Base-by-base conservation (phyloP, 441 rosid species). In the Pelargonium exstipulatum region DNA sequence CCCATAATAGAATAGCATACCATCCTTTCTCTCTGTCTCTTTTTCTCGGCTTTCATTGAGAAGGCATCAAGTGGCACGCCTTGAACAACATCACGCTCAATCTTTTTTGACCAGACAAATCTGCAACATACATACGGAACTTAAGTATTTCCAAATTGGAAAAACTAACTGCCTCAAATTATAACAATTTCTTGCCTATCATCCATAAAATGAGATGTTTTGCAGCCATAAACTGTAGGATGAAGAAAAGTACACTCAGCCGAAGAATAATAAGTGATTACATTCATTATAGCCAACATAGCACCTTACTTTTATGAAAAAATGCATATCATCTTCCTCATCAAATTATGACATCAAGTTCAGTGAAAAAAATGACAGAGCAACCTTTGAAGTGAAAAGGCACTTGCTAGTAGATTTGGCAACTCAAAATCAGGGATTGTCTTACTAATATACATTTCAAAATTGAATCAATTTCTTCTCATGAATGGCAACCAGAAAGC, bases 21-120 rank as follows among this genome's bases (percentile, higher is more conserved):
- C 98, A 94, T 83, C 69, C 95, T 88, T 79, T 94, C 98, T 69
- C 65, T 84, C 65, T 78, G 82, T 77, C 82, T 90, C 83, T 83
- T 89, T 79, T 85, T 94, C 87, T 94, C 98, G 14, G 97, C 86
- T 84, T 85, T 94, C 53, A 82, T 78, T 0, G 97, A 86, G 73
- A 88, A 94, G 65, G 17, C 79, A 0, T 88, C 95, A 51, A 91
- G 80, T 0, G 89, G 74, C n/a, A 73, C 91, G 14, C 97, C 96
- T 35, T 82, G 87, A 51, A 80, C 2, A 65, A 94, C 89, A 83
- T 91, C 97, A 2, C 82, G 86, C 74, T 90, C 97, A 67, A 94
- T 94, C 81, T 91, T 91, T 83, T 94, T 94, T 61, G 89, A 78
- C 96, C 97, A 94, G 10, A 94, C 97, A 81, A 91, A 91, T 69